Evolutionary conservation across 345 rosid species (phyloP).

Genomic region (Theobroma cacao): DNA sequence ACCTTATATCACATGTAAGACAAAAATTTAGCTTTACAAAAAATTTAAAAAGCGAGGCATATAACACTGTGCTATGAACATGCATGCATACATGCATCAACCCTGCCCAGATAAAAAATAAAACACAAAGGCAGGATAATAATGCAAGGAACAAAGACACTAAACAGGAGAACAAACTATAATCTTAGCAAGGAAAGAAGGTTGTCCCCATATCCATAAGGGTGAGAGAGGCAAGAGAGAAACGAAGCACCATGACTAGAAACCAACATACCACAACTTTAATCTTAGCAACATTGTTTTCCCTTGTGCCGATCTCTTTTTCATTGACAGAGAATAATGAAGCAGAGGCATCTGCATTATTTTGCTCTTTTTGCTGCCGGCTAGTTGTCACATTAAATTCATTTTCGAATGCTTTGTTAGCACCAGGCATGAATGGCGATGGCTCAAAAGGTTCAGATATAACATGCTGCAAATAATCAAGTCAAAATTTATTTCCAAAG

Average conservation of each 20-base stretch:
- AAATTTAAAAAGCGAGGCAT: neutral
- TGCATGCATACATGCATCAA: neutral
- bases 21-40: constrained; percentile 1
- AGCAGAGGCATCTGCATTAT: constrained; percentile 54
- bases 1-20: constrained; percentile 44
- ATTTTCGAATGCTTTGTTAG: constrained; percentile 59
- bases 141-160: neutral
- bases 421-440: constrained; percentile 80
- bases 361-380: constrained; percentile 46
- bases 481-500: constrained; percentile 10
- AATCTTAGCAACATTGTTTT: constrained; percentile 85
- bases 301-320: constrained; percentile 68
- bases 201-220: neutral
- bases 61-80: neutral
- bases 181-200: neutral
- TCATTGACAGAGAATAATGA: constrained; percentile 41
- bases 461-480: constrained; percentile 64
- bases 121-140: neutral
- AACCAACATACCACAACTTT: constrained; percentile 88
- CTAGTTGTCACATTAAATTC: constrained; percentile 51
- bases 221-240: neutral
- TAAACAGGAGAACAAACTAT: neutral
- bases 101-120: neutral
- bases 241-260: neutral
- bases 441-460: constrained; percentile 93